Conservation (phyloP, 2,329 filamentous ascomycete genomes). For the Dactylellina leptospora region DNA sequence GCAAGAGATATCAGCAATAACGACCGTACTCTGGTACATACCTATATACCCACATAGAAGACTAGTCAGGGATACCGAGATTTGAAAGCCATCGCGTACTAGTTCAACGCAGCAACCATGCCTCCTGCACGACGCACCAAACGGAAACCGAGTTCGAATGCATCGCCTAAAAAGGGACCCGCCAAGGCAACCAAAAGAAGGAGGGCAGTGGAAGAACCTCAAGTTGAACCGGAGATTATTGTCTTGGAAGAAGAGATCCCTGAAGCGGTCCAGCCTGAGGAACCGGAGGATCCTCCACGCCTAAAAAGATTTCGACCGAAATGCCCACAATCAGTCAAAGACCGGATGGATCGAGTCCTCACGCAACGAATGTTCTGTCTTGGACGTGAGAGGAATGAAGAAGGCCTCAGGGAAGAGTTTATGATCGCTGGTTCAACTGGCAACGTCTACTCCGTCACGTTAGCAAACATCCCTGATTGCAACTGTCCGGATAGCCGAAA, state of each 20-base stretch:
- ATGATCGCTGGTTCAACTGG: constrained; percentile 72
- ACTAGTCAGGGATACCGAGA: too few relatives aligned
- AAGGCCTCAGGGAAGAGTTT: constrained; percentile 63
- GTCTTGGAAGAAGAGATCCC: background rate
- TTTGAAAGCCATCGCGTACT: too few relatives aligned
- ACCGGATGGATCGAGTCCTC: constrained; percentile 53
- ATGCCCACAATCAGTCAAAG: constrained; percentile 53
- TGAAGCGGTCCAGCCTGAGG: background rate
- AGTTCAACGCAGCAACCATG: too few relatives aligned
- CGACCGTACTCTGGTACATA: background rate
- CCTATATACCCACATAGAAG: too few relatives aligned
- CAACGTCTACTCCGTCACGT: constrained; percentile 70
- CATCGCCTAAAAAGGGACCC: background rate
- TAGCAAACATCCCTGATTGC: constrained; percentile 66
- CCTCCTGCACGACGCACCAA: too few relatives aligned
- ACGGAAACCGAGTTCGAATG: too few relatives aligned
- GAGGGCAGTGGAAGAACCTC: background rate
- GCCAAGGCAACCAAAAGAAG: background rate
- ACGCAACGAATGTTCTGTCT: constrained; percentile 57
- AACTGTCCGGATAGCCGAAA: constrained; percentile 66
- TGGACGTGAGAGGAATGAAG: constrained; percentile 46
- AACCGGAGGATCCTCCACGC: constrained; percentile 24
- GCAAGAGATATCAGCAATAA: background rate
- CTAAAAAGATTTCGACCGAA: constrained; percentile 54
- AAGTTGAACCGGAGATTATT: too few relatives aligned